Evolutionary conservation across 106 monocot genomes (phyloP), one percentile per base, ranked within the genome.

Genomic region (Agapanthus africanus): DNA sequence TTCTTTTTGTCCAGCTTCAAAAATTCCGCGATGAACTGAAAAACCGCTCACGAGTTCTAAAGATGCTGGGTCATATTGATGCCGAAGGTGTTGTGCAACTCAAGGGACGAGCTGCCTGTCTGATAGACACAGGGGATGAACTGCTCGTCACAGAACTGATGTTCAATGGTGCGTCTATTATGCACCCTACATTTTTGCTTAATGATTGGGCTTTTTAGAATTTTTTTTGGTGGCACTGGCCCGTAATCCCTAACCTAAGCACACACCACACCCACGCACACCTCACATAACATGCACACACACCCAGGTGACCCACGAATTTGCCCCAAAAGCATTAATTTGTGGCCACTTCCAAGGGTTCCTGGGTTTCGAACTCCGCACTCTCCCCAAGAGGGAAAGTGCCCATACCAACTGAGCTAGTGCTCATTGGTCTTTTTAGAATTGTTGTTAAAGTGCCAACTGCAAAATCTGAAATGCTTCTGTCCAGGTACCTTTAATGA

Each of bases 71-170:
- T 23, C 99, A 99, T 71, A 88, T 93, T 66, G 83, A 99, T 80
- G 84, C 90, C 76, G 99, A 99, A 80, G 87, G 93, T 76, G 93
- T 99, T 62, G 84, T 99, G 57, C 90, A 85, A 63, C 40, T 99
- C 27, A 99, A 99, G 65, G 99, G 99, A 3, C 93, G 99, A 26
- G 99, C 99, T 79, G 99, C 99, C 41, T 99, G 99, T 72, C 75
- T 99, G 77, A 93, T 99, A 62, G 99, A 99, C 63, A 99, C 99
- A 32, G 99, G 93, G 14, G 99, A 99, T 68, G 99, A 99, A 72
- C 86, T 99, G 68, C 99, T 99, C 66, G 85, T 99, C 21, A 93
- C 99, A 38, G 99, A 99, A 71, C 73, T 99, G 38, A 99, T 99
- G 99, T 99, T 99, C 68, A 93, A 99, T 79, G 99, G 99, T 94